phyloP scores from a whole-genome alignment of 306 rosid species.

The Glycine tomentella region DNA sequence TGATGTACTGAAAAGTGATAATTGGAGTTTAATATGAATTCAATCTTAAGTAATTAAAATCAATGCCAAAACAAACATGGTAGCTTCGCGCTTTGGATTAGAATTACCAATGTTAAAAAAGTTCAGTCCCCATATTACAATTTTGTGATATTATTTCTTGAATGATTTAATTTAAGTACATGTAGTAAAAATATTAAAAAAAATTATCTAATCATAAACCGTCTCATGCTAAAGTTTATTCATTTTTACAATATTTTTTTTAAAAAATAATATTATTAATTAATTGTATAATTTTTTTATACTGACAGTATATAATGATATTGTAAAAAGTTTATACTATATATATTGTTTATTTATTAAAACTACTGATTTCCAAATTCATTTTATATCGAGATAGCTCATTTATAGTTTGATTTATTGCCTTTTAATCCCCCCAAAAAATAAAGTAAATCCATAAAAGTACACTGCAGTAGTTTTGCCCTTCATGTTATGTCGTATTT shows the following conservation, averaged over 20 bases:
- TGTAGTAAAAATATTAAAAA: too few relatives aligned
- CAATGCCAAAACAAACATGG: background rate
- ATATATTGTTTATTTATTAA: background rate
- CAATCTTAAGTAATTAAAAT: conserved; percentile 14
- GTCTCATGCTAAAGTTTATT: too few relatives aligned
- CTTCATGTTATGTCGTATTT: too few relatives aligned
- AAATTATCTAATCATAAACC: too few relatives aligned
- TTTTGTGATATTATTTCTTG: background rate
- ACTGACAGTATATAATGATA: too few relatives aligned
- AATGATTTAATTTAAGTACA: background rate
- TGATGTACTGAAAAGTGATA: background rate
- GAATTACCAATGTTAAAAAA: too few relatives aligned
- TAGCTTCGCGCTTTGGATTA: background rate
- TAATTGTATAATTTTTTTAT: too few relatives aligned
- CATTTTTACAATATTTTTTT: too few relatives aligned
- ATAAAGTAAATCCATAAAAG: background rate
- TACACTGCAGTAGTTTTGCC: too few relatives aligned
- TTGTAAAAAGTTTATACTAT: background rate
- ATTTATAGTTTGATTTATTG: background rate
- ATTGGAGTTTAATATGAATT: background rate
- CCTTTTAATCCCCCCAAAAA: background rate
- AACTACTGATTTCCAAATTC: background rate
- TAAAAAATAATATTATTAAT: too few relatives aligned
- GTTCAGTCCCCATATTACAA: too few relatives aligned
- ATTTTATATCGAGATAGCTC: background rate